Conservation (phyloP, 1,139 yeast species). For the Lipomyces yarrowii region DNA sequence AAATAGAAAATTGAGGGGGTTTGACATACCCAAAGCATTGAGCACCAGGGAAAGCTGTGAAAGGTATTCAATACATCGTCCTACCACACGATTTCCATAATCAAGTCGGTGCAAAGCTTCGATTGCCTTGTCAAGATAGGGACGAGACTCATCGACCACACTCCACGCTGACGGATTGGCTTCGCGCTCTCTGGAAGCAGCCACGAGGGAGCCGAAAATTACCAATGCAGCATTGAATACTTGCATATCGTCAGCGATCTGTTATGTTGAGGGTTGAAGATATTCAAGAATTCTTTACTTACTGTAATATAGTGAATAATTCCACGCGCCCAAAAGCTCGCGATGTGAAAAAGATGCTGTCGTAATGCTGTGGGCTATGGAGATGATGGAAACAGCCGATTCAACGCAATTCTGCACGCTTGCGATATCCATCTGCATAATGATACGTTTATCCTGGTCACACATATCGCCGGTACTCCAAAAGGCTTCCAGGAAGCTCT, state of each 20-base stretch:
- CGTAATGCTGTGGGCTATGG: constrained; percentile 1
- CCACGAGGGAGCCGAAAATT: neutral
- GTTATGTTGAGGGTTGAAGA: neutral
- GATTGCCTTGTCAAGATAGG: neutral
- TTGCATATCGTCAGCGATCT: neutral
- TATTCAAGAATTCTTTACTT: neutral
- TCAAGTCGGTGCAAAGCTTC: constrained; percentile 2
- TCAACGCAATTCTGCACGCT: neutral
- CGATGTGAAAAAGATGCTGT: neutral
- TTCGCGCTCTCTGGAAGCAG: neutral
- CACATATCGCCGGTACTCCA: neutral
- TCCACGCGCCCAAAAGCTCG: constrained; percentile 4
- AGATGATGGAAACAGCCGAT: constrained; percentile 1
- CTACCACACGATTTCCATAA: neutral
- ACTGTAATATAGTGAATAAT: neutral
- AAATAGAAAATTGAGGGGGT: neutral
- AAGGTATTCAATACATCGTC: constrained; percentile 1
- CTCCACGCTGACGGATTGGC: neutral
- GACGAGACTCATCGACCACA: neutral
- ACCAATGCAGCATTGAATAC: constrained; percentile 2
- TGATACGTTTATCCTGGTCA: neutral
- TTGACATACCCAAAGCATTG: neutral
- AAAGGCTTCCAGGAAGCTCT: constrained; percentile 1
- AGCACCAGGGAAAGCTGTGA: neutral
- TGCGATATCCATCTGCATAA: constrained; percentile 1